Evolutionary conservation across 805 yeast genomes (phyloP).

Genomic region (Saturnispora halmiae): DNA sequence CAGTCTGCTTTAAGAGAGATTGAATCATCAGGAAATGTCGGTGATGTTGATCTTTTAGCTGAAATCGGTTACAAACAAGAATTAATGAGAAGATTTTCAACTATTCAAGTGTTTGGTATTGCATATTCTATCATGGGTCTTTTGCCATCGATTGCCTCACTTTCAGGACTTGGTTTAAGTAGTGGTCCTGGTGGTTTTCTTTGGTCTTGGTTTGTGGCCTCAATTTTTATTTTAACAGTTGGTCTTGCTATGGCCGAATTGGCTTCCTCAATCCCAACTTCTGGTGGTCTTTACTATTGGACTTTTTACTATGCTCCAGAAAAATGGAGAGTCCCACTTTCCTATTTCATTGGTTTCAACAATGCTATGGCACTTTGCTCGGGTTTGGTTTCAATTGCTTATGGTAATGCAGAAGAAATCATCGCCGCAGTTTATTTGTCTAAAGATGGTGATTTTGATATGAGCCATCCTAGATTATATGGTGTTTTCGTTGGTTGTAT

Average conservation of each 20-base stretch:
- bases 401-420: constrained; percentile 47
- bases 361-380: constrained; percentile 60
- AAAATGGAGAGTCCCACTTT: constrained; percentile 40
- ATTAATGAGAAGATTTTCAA: constrained; percentile 50
- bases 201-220: constrained; percentile 53
- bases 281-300: constrained; percentile 64
- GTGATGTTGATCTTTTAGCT: constrained; percentile 32
- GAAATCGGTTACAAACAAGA: constrained; percentile 62
- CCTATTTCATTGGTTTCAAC: constrained; percentile 58
- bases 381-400: constrained; percentile 52
- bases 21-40: constrained; percentile 21
- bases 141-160: constrained; percentile 59
- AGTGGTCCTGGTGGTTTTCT: constrained; percentile 53
- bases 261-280: constrained; percentile 58
- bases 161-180: constrained; percentile 49
- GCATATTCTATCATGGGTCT: constrained; percentile 58
- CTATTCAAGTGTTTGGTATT: constrained; percentile 50
- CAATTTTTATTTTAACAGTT: constrained; percentile 46
- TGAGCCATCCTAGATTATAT: constrained; percentile 42
- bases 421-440: constrained; percentile 38
- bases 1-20: constrained; percentile 24
- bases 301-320: constrained; percentile 55
- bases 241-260: constrained; percentile 58
- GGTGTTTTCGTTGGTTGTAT: constrained; percentile 44
- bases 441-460: constrained; percentile 32